Base-by-base conservation (phyloP, 148 eudicot genomes). In the Heliamphora exappendiculata region DNA sequence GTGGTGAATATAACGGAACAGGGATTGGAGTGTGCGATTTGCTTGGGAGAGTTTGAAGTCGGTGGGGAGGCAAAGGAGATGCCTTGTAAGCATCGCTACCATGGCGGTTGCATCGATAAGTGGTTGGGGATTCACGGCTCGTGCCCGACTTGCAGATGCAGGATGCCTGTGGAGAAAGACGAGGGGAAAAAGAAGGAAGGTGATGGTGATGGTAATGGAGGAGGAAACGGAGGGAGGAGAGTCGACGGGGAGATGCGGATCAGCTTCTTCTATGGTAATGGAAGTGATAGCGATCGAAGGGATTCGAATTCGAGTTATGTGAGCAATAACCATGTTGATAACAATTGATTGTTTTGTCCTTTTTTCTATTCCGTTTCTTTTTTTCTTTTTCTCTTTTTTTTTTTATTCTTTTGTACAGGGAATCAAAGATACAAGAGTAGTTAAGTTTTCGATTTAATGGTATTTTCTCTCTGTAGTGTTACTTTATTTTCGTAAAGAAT, bases 31-130 rank as follows among this genome's bases (percentile, higher is more conserved):
- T 86, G 89, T 78, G 67, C 84, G 73, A 86, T 86, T 22, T 86
- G 86, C 62, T 64, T 81, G 65, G 41, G 36, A 76, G 89, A 86
- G 80, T 81, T 59, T 39, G 81, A 67, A 7, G 63, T 71, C 9
- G 77, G 75, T 9, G 85, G 75, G 13, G 82, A 81, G 36, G 82
- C 78, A 0, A 86, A 83, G 65, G 85, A 81, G 78, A 79, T 86
- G 89, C 81, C 86, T 14, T 86, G 89, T 45, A 79, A 75, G 81
- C 89, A 83, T 10, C 68, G 24, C 76, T 84, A 26, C 72, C 86
- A 83, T 73, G 6, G 54, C 47, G 80, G 10, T 24, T 86, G 89
- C 60, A 75, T 86, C 26, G 83, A 75, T 3, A 79, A 75, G 76
- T 86, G 86, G 89, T 39, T 86, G 79, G 79, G 86, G 59, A 70